These are phyloP conservation scores for Oryza glaberrima DNA, from an alignment of 176 grass and related monocot species.

Conservation along the genomic window DNA sequence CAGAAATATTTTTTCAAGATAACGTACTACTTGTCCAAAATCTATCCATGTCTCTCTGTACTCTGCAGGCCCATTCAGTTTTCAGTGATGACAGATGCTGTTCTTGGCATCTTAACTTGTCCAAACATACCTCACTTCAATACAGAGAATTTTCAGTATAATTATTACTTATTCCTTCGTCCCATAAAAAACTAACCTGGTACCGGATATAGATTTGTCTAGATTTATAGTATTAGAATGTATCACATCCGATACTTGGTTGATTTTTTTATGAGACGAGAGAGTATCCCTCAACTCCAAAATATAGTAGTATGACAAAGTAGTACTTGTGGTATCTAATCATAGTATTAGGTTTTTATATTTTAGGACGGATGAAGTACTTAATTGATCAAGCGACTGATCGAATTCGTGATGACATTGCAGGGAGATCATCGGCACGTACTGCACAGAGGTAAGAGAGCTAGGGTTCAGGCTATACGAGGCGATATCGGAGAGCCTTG, in stretches of 20 bases:
- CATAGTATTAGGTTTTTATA: too few species aligned
- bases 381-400: neutral
- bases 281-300: too few species aligned
- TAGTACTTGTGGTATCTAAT: too few species aligned
- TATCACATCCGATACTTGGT: too few species aligned
- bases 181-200: too few species aligned
- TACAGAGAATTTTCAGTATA: neutral
- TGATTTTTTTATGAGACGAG: too few species aligned
- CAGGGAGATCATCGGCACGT: constrained; percentile 69
- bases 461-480: constrained; percentile 65
- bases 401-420: neutral
- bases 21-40: neutral
- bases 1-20: neutral
- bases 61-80: neutral
- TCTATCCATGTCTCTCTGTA: neutral
- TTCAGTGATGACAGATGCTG: neutral
- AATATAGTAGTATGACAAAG: too few species aligned
- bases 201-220: too few species aligned
- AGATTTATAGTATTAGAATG: too few species aligned
- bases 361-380: too few species aligned
- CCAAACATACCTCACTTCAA: neutral
- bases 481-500: constrained; percentile 67
- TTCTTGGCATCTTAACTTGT: neutral
- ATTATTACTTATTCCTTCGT: too few species aligned
- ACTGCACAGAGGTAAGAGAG: constrained; percentile 65